Evolutionary conservation across 2,329 filamentous ascomycete species (phyloP), one percentile per base, ranked within the genome.

Genomic region (Sporothrix phasma): DNA sequence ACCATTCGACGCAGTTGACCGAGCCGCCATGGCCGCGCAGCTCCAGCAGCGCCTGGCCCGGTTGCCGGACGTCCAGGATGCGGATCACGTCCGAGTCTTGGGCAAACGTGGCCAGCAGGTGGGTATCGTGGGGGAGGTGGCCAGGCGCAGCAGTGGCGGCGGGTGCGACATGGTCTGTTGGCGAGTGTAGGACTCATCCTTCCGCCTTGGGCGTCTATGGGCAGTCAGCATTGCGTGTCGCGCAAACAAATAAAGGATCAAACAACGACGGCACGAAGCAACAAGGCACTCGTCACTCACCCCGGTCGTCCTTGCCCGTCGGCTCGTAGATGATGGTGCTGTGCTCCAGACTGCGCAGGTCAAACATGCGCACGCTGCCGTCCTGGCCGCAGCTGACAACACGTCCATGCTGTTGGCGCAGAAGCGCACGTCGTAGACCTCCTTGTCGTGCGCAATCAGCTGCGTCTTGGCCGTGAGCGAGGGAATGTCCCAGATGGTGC

Each of bases 251-350:
- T 5, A 51, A 34, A 39, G 24, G 4, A 24, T 8, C 3, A 49
- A 4, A 11, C 22, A 5, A 34, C 31, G 10, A 13, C 4, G 34
- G 11, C 34, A 37, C 34, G 11, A 2, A 37, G 8, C 31, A 34
- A 34, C 5, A 37, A 10, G 37, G 11, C 1, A 17, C 11, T 17
- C 2, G 22, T 37, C 34, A 72, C 78, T 68, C 78, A 91, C 89
- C 83, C 79, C 84, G 78, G 51, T 88, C 85, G 67, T 88, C 87
- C 77, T 97, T 97, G 69, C 92, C 89, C 0, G 90, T 93, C 4
- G 94, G 94, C 75, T 99, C 94, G 74, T 99, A 99, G 68, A 99
- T 99, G 74, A 99, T 99, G 60, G 94, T 99, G 69, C 92, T 97
- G 75, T 99, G 94, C 74, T 99, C 94, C 62, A 99, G 78, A 74